Evolutionary conservation across 257 asterid genomes (phyloP).

Genomic region (Gentiana macrophylla): DNA sequence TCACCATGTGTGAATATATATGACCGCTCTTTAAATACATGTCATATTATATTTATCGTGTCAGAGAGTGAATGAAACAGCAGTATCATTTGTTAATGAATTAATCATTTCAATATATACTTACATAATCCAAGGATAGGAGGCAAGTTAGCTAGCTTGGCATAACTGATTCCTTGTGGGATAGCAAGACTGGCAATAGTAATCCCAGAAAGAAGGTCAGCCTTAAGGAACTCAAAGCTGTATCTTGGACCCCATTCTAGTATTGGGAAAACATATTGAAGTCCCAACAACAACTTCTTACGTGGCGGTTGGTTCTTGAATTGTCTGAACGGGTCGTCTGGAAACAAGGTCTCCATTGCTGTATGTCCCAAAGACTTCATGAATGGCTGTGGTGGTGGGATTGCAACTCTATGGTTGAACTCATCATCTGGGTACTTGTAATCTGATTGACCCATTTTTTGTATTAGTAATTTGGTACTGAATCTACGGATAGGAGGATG

Average conservation of each 20-base stretch:
- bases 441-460: no score
- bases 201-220: constrained; percentile 62
- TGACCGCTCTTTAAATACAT: no score
- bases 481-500: no score
- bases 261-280: constrained; percentile 54
- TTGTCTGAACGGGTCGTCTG: constrained; percentile 72
- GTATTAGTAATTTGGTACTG: no score
- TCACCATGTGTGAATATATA: no score
- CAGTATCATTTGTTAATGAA: no score
- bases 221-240: constrained; percentile 42
- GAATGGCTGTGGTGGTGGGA: constrained; percentile 53
- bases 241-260: constrained; percentile 77
- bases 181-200: constrained; percentile 81
- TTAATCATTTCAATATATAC: constrained; percentile 2
- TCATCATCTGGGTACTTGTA: constrained; percentile 10
- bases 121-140: constrained; percentile 70
- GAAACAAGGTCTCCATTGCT: constrained; percentile 57
- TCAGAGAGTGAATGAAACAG: no score
- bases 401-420: constrained; percentile 27
- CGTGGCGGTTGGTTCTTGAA: constrained; percentile 39
- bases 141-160: constrained; percentile 57
- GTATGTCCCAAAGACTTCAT: constrained; percentile 28
- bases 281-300: constrained; percentile 24
- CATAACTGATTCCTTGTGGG: constrained; percentile 85
- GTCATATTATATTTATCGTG: no score